Evolutionary conservation across 2,329 filamentous ascomycete species (phyloP).

Genomic region (Aspergillus versicolor): DNA sequence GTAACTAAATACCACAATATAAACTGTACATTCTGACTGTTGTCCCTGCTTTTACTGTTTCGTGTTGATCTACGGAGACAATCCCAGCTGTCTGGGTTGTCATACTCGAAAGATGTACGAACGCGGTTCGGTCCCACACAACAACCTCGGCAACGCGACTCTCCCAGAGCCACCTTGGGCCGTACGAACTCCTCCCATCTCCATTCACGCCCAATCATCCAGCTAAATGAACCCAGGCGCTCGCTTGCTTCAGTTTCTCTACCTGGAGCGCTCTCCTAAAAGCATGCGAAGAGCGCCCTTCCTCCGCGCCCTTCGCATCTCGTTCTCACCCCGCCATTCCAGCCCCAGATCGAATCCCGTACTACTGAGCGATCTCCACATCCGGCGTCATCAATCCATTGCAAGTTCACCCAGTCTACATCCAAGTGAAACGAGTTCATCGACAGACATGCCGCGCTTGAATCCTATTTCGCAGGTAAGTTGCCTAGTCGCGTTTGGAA

Average conservation of each 20-base stretch:
- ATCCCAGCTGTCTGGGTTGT: too few species aligned
- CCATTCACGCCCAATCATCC: neutral
- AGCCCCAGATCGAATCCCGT: neutral
- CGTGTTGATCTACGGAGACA: too few species aligned
- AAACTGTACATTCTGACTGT: neutral
- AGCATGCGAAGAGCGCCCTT: slow-evolving; percentile 9
- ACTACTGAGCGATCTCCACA: neutral
- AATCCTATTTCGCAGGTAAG: slow-evolving; percentile 27
- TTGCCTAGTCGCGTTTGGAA: neutral
- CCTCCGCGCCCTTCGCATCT: neutral
- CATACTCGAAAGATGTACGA: neutral
- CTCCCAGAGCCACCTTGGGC: neutral
- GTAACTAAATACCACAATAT: neutral
- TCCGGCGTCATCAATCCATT: neutral
- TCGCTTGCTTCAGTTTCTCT: neutral
- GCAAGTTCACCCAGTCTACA: neutral
- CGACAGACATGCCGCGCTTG: slow-evolving; percentile 23
- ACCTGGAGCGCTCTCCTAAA: neutral
- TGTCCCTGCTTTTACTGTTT: neutral
- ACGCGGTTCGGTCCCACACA: neutral
- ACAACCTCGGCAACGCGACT: neutral
- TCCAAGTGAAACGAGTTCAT: neutral
- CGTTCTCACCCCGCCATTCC: neutral
- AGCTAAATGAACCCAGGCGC: neutral
- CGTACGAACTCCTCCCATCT: neutral